Conservation (phyloP, 2,329 filamentous ascomycete genomes). For the Trichothecium sympodiale region DNA sequence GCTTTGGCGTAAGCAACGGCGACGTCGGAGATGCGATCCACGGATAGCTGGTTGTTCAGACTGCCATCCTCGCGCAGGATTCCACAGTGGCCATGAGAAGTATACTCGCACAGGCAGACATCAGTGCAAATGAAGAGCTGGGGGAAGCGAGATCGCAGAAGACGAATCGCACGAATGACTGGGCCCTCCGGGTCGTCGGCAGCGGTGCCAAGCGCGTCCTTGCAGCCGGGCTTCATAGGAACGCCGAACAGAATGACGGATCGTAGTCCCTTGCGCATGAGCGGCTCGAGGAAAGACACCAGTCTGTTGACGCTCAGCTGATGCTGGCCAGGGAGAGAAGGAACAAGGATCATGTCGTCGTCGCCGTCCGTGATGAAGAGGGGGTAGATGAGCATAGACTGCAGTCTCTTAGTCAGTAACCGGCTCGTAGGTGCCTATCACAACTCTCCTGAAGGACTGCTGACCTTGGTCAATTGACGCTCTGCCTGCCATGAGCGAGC, state of each 20-base stretch:
- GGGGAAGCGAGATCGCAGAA: conserved; percentile 77
- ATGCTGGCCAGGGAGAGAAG: conserved; percentile 81
- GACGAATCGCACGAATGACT: conserved; percentile 75
- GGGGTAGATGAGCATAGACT: conserved; percentile 98
- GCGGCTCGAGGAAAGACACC: conserved; percentile 71
- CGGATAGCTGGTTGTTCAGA: conserved; percentile 85
- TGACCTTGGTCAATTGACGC: conserved; percentile 73
- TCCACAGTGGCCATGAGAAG: conserved; percentile 92
- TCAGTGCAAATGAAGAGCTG: conserved; percentile 85
- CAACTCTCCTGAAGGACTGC: conserved; percentile 11
- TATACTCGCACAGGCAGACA: conserved; percentile 98
- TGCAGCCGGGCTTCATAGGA: conserved; percentile 66
- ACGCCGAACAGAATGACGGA: conserved; percentile 96
- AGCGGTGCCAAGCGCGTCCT: conserved; percentile 83
- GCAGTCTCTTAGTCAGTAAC: too few relatives aligned
- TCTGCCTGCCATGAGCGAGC: conserved; percentile 75
- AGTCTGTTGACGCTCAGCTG: conserved; percentile 82
- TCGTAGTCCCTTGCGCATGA: conserved; percentile 79
- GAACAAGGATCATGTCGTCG: conserved; percentile 82
- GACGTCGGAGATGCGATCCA: conserved; percentile 93
- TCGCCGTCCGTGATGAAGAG: conserved; percentile 92
- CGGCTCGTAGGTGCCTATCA: too few relatives aligned
- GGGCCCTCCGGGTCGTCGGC: conserved; percentile 91
- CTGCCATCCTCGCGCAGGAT: conserved; percentile 88
- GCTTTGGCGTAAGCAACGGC: conserved; percentile 94